Evolutionary conservation across 2,329 filamentous ascomycete species (phyloP).

Genomic region (Diaporthe caulivora): DNA sequence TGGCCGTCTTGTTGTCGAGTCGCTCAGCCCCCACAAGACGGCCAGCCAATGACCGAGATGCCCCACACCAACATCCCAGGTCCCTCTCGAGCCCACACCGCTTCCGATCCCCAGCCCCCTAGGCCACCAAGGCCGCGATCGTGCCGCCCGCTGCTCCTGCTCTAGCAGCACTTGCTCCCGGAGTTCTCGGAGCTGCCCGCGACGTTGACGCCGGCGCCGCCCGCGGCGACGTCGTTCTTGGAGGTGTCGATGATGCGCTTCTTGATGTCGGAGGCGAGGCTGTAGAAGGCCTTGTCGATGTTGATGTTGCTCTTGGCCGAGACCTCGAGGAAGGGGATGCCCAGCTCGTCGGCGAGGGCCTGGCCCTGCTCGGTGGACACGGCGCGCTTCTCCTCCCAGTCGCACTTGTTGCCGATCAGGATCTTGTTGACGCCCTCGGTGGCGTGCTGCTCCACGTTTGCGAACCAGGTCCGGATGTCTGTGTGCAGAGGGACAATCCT

Average conservation of each 20-base stretch:
- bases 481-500: conserved; percentile 31
- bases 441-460: conserved; percentile 97
- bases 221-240: conserved; percentile 76
- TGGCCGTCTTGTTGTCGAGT: neutral
- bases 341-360: conserved; percentile 92
- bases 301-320: conserved; percentile 99
- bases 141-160: neutral
- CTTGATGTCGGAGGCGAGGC: conserved; percentile 95
- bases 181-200: conserved; percentile 70
- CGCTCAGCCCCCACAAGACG: neutral
- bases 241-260: conserved; percentile 95
- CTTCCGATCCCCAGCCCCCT: too few species aligned
- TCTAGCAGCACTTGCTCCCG: conserved; percentile 82
- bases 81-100: neutral
- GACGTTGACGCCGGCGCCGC: conserved; percentile 75
- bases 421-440: conserved; percentile 99
- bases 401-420: conserved; percentile 99
- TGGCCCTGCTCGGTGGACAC: conserved; percentile 95
- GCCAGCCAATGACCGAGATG: neutral
- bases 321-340: conserved; percentile 98
- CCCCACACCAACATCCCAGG: neutral
- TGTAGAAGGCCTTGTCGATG: conserved; percentile 98
- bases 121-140: neutral
- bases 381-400: conserved; percentile 99
- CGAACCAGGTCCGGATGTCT: conserved; percentile 99